These are phyloP conservation scores for Barbarea vulgaris DNA, from an alignment of 345 rosid genomes.

Conservation along the genomic window DNA sequence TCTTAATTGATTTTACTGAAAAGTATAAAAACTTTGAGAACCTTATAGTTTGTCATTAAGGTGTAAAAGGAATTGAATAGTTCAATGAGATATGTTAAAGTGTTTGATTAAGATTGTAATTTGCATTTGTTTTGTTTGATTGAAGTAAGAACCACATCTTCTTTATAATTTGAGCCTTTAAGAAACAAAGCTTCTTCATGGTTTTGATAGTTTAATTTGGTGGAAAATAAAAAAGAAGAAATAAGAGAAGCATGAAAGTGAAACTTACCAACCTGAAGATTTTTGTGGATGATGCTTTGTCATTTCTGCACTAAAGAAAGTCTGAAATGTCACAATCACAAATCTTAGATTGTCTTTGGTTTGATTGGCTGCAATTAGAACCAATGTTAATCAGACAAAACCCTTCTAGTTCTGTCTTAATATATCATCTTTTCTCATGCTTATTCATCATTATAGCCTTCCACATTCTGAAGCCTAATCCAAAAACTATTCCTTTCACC, in stretches of 20 bases:
- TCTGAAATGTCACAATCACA: not conserved
- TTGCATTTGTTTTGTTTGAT: not conserved
- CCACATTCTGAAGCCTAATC: not conserved
- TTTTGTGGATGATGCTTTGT: conserved; percentile 34
- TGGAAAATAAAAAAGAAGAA: not conserved
- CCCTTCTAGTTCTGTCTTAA: conserved; percentile 23
- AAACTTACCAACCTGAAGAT: conserved; percentile 23
- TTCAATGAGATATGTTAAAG: not conserved
- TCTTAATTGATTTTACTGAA: conserved; percentile 6
- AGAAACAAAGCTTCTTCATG: conserved; percentile 4
- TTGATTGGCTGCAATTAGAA: conserved; percentile 4
- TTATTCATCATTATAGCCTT: conserved; percentile 1
- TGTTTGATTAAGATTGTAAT: not conserved
- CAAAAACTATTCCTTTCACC: conserved; percentile 2
- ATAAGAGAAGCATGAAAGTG: conserved; percentile 34
- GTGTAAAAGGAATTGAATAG: not conserved
- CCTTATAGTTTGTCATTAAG: not conserved
- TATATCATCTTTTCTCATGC: conserved; percentile 9
- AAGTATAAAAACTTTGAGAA: not conserved
- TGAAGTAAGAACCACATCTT: conserved; percentile 12
- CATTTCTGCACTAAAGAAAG: conserved; percentile 24
- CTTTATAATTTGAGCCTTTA: conserved; percentile 13
- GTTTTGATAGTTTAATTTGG: not conserved
- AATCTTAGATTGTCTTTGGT: conserved; percentile 1
- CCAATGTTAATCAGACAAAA: conserved; percentile 13